These are phyloP conservation scores for Amauroascus verrucosus DNA, from an alignment of 2,329 filamentous ascomycete genomes.

Conservation along the genomic window DNA sequence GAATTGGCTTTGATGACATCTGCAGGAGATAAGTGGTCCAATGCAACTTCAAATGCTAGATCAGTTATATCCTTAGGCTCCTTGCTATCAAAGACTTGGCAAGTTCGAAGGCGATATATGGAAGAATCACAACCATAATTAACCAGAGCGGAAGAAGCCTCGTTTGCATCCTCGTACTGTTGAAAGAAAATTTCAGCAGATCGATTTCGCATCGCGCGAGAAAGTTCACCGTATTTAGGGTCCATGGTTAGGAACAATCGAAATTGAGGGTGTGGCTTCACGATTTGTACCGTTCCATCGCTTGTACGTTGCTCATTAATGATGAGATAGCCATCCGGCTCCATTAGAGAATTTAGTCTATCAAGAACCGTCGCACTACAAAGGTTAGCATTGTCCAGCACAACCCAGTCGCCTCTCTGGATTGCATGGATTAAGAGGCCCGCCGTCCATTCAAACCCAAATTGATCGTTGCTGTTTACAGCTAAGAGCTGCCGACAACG, in stretches of 20 bases:
- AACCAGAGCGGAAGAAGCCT: conserved; percentile 16
- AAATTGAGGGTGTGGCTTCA: conserved; percentile 76
- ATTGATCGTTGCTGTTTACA: conserved; percentile 51
- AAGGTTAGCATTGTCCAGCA: conserved; percentile 93
- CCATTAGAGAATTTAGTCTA: conserved; percentile 83
- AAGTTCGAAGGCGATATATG: conserved; percentile 31
- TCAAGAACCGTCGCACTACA: conserved; percentile 93
- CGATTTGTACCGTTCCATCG: conserved; percentile 67
- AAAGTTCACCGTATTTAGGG: conserved; percentile 82
- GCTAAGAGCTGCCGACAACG: conserved; percentile 44
- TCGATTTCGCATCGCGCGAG: conserved; percentile 90
- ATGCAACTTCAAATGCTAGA: conserved; percentile 23
- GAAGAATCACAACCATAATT: conserved; percentile 32
- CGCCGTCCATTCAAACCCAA: conserved; percentile 92
- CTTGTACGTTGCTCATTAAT: conserved; percentile 86
- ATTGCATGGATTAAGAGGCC: conserved; percentile 83
- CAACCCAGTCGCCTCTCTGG: conserved; percentile 77
- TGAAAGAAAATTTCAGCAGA: conserved; percentile 79
- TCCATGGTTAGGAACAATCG: conserved; percentile 91
- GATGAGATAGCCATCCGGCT: conserved; percentile 75
- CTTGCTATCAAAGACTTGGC: conserved; percentile 21
- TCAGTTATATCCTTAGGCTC: conserved; percentile 15
- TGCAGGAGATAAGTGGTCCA: conserved; percentile 31
- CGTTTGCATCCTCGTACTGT: conserved; percentile 21
- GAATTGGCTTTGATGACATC: conserved; percentile 28